Percentiles rank a stretch among this genome's conserved stretches.
Evolutionary conservation across 2,329 filamentous ascomycete genomes (phyloP).

Genomic region (Exophiala lecanii-corni): DNA sequence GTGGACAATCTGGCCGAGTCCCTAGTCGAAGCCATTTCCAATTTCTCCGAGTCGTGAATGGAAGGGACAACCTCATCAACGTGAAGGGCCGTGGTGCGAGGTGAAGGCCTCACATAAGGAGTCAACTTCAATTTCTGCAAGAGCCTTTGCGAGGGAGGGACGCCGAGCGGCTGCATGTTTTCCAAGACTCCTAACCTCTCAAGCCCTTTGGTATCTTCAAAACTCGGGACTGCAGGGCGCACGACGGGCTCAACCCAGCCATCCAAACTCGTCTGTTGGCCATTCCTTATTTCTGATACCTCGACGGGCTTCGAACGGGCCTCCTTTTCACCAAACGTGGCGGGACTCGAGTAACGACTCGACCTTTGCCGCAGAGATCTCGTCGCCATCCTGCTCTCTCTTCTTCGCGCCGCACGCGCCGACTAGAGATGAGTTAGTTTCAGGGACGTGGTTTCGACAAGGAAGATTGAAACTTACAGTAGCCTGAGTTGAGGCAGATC

Average conservation of each 20-base stretch:
- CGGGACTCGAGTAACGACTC: conserved; percentile 26
- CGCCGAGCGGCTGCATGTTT: conserved; percentile 77
- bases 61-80: conserved; percentile 17
- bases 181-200: conserved; percentile 71
- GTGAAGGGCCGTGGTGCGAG: conserved; percentile 19
- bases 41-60: conserved; percentile 19
- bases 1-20: conserved; percentile 16
- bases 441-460: conserved; percentile 17
- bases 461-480: conserved; percentile 16
- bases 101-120: conserved; percentile 18
- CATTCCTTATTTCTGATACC: conserved; percentile 18
- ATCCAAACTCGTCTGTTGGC: conserved; percentile 29
- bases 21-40: conserved; percentile 18
- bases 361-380: conserved; percentile 27
- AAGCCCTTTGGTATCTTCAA: conserved; percentile 69
- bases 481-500: conserved; percentile 17
- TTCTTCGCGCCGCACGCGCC: conserved; percentile 22
- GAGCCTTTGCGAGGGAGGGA: conserved; percentile 60
- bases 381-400: conserved; percentile 22
- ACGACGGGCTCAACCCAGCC: conserved; percentile 56
- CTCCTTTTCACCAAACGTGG: conserved; percentile 22
- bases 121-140: conserved; percentile 49
- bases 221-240: conserved; percentile 59
- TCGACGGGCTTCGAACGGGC: conserved; percentile 19
- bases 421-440: conserved; percentile 18